Evolutionary conservation across 139 green algal species (phyloP).

Genomic region (Coelastrella sp.): DNA sequence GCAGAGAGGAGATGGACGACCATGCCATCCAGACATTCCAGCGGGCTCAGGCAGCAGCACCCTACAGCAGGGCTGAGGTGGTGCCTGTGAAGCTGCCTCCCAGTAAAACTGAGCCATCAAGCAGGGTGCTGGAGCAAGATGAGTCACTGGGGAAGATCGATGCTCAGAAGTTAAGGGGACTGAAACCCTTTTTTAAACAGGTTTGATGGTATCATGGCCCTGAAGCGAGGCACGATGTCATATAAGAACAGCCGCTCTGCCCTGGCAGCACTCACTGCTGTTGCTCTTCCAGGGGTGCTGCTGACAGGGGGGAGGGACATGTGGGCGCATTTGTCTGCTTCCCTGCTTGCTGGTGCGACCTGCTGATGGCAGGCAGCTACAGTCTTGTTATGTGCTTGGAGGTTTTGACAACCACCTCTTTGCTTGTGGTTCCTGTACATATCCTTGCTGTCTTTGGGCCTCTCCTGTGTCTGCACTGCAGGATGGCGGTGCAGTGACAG

Average conservation of each 20-base stretch:
- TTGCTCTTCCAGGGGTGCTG: background rate
- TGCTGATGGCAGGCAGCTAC: background rate
- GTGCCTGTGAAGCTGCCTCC: slow-evolving; percentile 38
- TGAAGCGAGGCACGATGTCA: no score
- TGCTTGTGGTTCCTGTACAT: background rate
- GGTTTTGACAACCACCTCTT: no score
- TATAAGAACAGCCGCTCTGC: background rate
- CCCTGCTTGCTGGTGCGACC: background rate
- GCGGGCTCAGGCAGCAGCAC: slow-evolving; percentile 57
- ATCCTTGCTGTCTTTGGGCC: background rate
- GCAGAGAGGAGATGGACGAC: slow-evolving; percentile 61
- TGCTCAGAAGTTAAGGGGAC: slow-evolving; percentile 74
- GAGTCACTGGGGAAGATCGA: slow-evolving; percentile 81
- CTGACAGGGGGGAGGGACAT: background rate
- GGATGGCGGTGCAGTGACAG: slow-evolving; percentile 77
- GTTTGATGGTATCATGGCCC: slow-evolving; percentile 6
- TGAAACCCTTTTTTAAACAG: slow-evolving; percentile 84
- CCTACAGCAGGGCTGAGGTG: slow-evolving; percentile 12
- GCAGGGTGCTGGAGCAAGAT: slow-evolving; percentile 57
- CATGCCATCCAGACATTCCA: slow-evolving; percentile 74
- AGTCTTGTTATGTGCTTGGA: background rate
- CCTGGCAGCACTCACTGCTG: background rate
- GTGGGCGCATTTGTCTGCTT: background rate
- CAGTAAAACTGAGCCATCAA: background rate
- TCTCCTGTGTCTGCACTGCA: background rate